Conservation (phyloP, 441 rosid species). For the Adansonia rubrostipa region DNA sequence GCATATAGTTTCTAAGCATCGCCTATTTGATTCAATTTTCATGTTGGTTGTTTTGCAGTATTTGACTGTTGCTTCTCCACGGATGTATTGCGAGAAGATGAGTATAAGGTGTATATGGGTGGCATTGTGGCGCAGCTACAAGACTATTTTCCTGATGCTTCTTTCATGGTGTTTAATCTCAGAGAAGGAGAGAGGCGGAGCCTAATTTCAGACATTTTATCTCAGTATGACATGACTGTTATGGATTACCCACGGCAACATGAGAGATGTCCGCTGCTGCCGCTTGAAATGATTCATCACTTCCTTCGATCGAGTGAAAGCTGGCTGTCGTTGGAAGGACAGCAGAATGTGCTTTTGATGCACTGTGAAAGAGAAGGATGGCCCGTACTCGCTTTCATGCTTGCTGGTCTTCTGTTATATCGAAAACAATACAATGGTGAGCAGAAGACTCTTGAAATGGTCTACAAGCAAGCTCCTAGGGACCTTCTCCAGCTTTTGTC, state of each 20-base stretch:
- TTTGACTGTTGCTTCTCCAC: conserved; percentile 97
- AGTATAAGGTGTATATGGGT: conserved; percentile 83
- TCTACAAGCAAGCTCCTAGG: conserved; percentile 91
- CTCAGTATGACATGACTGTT: conserved; percentile 87
- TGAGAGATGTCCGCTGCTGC: conserved; percentile 81
- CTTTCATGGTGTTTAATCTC: conserved; percentile 96
- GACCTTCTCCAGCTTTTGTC: conserved; percentile 80
- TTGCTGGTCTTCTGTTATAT: conserved; percentile 82
- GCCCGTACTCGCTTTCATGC: conserved; percentile 97
- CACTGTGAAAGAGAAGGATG: conserved; percentile 95
- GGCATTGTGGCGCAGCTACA: conserved; percentile 93
- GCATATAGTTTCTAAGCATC: background rate
- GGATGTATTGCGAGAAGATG: conserved; percentile 86
- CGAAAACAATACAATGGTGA: conserved; percentile 85
- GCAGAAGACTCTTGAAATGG: conserved; percentile 96
- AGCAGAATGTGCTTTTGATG: conserved; percentile 87
- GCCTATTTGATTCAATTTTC: background rate
- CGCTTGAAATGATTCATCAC: conserved; percentile 93
- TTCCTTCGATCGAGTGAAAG: conserved; percentile 86
- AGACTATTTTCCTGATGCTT: conserved; percentile 90
- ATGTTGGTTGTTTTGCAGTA: conserved; percentile 49
- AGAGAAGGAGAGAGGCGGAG: conserved; percentile 90
- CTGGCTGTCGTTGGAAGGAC: conserved; percentile 89
- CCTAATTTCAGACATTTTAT: conserved; percentile 75
- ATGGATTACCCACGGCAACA: conserved; percentile 95